Conservation (phyloP, 768 basidiomycete species). For the Crepidotus variabilis region DNA sequence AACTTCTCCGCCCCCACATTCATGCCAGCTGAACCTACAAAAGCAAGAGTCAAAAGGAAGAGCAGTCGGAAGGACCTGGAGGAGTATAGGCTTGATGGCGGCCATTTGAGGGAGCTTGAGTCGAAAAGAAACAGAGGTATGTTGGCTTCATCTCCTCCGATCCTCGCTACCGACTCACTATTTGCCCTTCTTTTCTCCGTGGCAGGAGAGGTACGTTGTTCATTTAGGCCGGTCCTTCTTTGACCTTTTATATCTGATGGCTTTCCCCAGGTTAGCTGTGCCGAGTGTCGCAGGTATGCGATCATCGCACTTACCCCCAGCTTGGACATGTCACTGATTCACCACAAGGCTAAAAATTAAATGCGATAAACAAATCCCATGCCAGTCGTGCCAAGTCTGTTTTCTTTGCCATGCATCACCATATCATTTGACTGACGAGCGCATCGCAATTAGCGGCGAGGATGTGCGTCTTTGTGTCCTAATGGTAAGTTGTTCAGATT, state of each 20-base stretch:
- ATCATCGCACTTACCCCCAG: slow-evolving; percentile 36
- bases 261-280: slow-evolving; percentile 59
- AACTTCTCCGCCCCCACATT: not conserved
- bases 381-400: slow-evolving; percentile 68
- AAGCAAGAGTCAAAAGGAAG: slow-evolving; percentile 47
- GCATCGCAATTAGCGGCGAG: slow-evolving; percentile 42
- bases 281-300: slow-evolving; percentile 75
- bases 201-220: slow-evolving; percentile 23
- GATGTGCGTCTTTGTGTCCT: slow-evolving; percentile 68
- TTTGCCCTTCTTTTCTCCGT: slow-evolving; percentile 9
- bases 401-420: slow-evolving; percentile 4
- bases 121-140: slow-evolving; percentile 65
- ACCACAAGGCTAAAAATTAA: slow-evolving; percentile 64
- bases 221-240: slow-evolving; percentile 1
- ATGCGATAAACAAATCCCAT: slow-evolving; percentile 80
- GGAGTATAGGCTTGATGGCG: slow-evolving; percentile 46
- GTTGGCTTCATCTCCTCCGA: slow-evolving; percentile 9
- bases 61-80: slow-evolving; percentile 46
- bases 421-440: not conserved
- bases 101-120: slow-evolving; percentile 65
- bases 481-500: slow-evolving; percentile 43
- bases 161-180: slow-evolving; percentile 1
- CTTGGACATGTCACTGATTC: slow-evolving; percentile 11
- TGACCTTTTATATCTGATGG: slow-evolving; percentile 5
- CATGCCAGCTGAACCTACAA: slow-evolving; percentile 58